Percentiles rank a stretch among this genome's conserved stretches.
Conservation (phyloP, 1,139 yeast species). For the Trichomonascaceae sp. region DNA sequence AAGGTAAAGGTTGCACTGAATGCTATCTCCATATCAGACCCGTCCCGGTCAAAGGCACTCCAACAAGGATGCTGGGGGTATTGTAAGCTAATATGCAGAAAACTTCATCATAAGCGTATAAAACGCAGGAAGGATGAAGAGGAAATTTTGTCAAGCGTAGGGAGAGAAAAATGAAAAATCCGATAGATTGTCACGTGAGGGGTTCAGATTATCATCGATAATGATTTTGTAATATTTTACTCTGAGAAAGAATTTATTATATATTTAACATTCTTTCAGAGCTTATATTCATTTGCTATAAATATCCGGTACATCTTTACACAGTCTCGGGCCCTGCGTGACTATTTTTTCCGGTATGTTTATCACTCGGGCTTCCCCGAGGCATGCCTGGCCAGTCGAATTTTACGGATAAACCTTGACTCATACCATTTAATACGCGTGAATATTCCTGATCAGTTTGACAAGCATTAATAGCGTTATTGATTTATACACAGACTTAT, state of each 20-base stretch:
- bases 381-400: not conserved
- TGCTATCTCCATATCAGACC: constrained; percentile 35
- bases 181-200: not conserved
- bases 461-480: no score
- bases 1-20: constrained; percentile 35
- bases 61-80: constrained; percentile 23
- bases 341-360: no score
- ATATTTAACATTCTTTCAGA: no score
- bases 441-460: not conserved
- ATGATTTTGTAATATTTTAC: not conserved
- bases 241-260: not conserved
- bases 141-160: constrained; percentile 1
- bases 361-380: not conserved
- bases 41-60: constrained; percentile 37
- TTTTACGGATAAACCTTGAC: not conserved
- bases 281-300: no score
- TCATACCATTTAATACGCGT: not conserved
- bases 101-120: constrained; percentile 32
- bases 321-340: no score
- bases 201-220: not conserved
- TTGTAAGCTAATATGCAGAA: constrained; percentile 28
- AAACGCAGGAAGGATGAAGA: constrained; percentile 33
- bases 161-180: not conserved
- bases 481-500: not conserved
- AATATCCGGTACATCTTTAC: no score